Base-by-base conservation (phyloP, 169 alveolate species). In the Plasmodium coatneyi region DNA sequence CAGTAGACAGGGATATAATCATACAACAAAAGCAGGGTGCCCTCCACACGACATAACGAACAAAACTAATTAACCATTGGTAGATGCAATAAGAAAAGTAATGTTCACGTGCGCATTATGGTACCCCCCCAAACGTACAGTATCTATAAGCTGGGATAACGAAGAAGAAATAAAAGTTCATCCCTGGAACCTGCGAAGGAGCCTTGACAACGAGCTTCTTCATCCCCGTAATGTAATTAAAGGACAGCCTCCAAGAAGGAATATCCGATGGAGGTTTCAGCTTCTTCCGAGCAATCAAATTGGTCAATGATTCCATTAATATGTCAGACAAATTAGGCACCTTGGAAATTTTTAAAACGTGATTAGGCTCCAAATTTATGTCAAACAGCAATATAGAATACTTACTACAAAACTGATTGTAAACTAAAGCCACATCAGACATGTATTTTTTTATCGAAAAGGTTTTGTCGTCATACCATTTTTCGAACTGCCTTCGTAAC, bases 211-310 rank as follows among this genome's bases (percentile, higher is more conserved):
- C 66, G 46, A 86, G 80, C 80, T 30, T 54, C 70, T 86, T 86
- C 30, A 19, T 36, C 43, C 93, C 93, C 0, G 80, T 86, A 2
- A 76, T 1, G 70, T 74, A 86, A 54, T 86, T 86, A 86, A 86
- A 86, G 41, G 56, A 52, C 66, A 86, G 66, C 28, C 71, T 36
- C 93, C 93, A 86, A 1, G 66, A 74, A 19, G 93, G 93, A n/a
- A 7, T 22, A 1, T 86, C 71, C 6, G 60, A 14, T 19, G 82
- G 52, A 28, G 34, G 41, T 76, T 74, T 36, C 12, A 78, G 5
- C 19, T 74, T 34, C 60, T 76, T 30, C 2, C 43, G 10, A 74
- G 1, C 56, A 10, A 86, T 36, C 25, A 86, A 9, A 34, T 54
- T 76, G 1, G 39, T 36, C 16, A 86, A 22, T 10, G 86, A 86